Evolutionary conservation across 2,329 filamentous ascomycete genomes (phyloP), one percentile per base, ranked within the genome.

Genomic region (Hyphodiscus sp.): DNA sequence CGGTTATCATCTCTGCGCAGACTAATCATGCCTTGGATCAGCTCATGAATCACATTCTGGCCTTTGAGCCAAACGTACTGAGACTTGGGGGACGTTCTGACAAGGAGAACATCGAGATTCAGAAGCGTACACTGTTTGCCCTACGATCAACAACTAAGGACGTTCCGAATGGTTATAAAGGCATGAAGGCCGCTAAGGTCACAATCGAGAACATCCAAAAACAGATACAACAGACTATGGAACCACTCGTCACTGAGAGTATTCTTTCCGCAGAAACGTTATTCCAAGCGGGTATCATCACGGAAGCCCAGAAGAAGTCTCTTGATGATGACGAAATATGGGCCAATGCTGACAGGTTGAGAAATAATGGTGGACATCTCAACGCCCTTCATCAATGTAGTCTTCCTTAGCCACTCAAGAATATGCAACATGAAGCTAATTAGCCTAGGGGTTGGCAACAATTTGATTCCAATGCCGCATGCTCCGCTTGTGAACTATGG

Each of bases 21-120:
- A 96, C 91, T 0, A 96, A 96, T 55, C 90, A 96, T 68, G 91
- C 91, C 0, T 73, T 96, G 0, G 91, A 96, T 61, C 91, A 96
- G 65, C 74, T 96, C 0, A 73, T 96, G 0, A 66, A 64, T 33
- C 63, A 67, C 45, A 56, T 69, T 16, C 30, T 61, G 11, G 44
- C 46, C 6, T 86, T 86, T 60, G 83, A 86, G 61, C 68, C 71
- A 0, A 76, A 81, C 1, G 83, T 91, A 53, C 71, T 86, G 47
- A 79, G 85, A 9, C 70, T 89, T 10, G 71, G 75, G 10, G 62
- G 65, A 8, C 52, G 65, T 49, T 61, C 52, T 16, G 61, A 61
- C n/a, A 62, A 60, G 46, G 56, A 58, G 5, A 85, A 88, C 55
- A 70, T 74, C 0, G 76, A 78, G 0, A 84, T 95, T 59, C 82